These are phyloP conservation scores for Aureobasidium sp. DNA, from an alignment of 2,329 filamentous ascomycete species.

Conservation along the genomic window DNA sequence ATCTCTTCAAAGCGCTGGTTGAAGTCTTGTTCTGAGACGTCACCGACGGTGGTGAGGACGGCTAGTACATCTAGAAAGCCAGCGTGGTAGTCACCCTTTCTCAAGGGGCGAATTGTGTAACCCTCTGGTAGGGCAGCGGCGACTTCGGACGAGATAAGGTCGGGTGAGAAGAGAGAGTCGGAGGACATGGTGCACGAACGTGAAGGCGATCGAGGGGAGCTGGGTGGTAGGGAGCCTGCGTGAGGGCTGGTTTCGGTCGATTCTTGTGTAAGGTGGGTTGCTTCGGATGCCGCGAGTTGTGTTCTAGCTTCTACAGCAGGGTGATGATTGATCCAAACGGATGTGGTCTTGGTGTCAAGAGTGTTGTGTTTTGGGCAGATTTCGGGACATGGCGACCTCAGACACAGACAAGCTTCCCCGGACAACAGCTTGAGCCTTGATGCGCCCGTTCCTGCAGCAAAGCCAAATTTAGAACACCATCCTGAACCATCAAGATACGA, in stretches of 20 bases:
- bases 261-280: too few species aligned
- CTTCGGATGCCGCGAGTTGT: too few species aligned
- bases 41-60: slow-evolving; percentile 86
- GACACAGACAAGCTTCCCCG: neutral
- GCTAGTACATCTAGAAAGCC: slow-evolving; percentile 88
- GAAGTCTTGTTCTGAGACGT: slow-evolving; percentile 69
- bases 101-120: slow-evolving; percentile 75
- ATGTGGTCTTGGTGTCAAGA: neutral
- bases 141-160: slow-evolving; percentile 71
- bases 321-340: neutral
- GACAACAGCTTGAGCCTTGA: neutral
- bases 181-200: neutral
- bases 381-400: neutral
- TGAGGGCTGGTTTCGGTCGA: neutral
- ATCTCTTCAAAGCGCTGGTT: slow-evolving; percentile 78
- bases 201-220: neutral
- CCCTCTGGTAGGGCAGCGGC: slow-evolving; percentile 64
- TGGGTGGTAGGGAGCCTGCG: neutral
- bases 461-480: slow-evolving; percentile 3
- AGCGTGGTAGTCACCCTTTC: slow-evolving; percentile 64
- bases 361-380: neutral
- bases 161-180: slow-evolving; percentile 59
- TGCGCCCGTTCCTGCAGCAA: slow-evolving; percentile 4
- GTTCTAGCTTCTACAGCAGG: too few species aligned
- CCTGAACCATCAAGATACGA: neutral